Conservation (phyloP, 129 eudicot genomes). For the Pittosporum tobira region DNA sequence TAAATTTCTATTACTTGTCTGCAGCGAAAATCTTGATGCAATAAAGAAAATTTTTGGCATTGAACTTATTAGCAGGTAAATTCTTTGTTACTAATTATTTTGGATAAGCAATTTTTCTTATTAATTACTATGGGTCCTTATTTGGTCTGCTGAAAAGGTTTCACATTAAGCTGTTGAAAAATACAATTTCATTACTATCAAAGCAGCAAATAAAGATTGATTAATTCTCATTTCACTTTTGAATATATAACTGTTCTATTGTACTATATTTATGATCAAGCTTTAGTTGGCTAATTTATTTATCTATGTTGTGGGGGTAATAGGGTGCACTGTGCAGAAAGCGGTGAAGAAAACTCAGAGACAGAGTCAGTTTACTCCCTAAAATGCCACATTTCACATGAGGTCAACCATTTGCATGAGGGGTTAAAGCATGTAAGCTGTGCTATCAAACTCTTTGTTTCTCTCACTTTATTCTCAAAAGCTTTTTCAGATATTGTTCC, state of each 20-base stretch:
- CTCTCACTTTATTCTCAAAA: background rate
- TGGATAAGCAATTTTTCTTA: background rate
- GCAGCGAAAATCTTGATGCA: slow-evolving; percentile 60
- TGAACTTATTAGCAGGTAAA: slow-evolving; percentile 85
- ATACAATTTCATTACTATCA: background rate
- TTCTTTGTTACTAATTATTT: slow-evolving; percentile 1
- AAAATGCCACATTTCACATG: slow-evolving; percentile 95
- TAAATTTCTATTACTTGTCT: background rate
- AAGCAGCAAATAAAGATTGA: background rate
- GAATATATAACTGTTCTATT: background rate
- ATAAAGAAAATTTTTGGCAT: slow-evolving; percentile 84
- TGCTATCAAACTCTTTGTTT: background rate
- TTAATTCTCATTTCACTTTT: background rate
- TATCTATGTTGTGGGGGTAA: background rate
- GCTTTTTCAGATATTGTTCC: background rate
- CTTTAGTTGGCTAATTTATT: background rate
- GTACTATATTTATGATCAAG: background rate
- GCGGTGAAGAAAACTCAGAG: slow-evolving; percentile 96
- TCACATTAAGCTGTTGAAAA: background rate
- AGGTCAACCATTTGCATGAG: slow-evolving; percentile 95
- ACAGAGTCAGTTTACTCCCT: slow-evolving; percentile 74
- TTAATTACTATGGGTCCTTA: background rate
- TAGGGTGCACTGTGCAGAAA: slow-evolving; percentile 94
- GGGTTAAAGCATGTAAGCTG: slow-evolving; percentile 82
- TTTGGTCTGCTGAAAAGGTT: background rate